Evolutionary conservation across 176 grass and related monocot genomes (phyloP).

Genomic region (Carex littledalei): DNA sequence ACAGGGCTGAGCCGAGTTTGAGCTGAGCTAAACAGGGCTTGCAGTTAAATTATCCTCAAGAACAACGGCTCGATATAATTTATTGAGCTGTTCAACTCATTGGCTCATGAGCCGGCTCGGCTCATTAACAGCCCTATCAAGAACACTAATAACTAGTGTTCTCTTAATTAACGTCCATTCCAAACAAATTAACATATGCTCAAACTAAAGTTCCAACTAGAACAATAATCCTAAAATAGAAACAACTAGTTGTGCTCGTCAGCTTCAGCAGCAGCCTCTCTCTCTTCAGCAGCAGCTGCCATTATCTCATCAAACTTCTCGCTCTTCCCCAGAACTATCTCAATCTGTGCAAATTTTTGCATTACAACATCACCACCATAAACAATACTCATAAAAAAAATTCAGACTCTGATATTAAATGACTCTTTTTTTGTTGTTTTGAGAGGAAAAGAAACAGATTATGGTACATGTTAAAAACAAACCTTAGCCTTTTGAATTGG

Average conservation of each 20-base stretch:
- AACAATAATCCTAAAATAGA: slow-evolving; percentile 27
- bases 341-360: slow-evolving; percentile 47
- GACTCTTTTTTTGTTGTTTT: neutral
- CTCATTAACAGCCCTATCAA: neutral
- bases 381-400: neutral
- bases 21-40: too few species aligned
- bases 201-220: slow-evolving; percentile 38
- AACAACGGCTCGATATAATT: too few species aligned
- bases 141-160: slow-evolving; percentile 16
- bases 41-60: too few species aligned
- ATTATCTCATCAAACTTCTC: slow-evolving; percentile 93
- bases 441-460: neutral
- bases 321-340: slow-evolving; percentile 78
- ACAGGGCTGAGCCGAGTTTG: too few species aligned
- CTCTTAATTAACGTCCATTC: slow-evolving; percentile 1
- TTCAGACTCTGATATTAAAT: neutral
- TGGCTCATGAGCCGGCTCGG: too few species aligned
- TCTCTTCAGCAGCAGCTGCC: slow-evolving; percentile 65
- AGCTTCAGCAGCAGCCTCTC: slow-evolving; percentile 36
- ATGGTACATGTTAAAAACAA: slow-evolving; percentile 14
- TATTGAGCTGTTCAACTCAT: too few species aligned
- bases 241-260: slow-evolving; percentile 66
- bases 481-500: slow-evolving; percentile 97
- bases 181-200: slow-evolving; percentile 28
- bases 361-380: neutral